phyloP scores from a whole-genome alignment of 169 alveolate genomes.

The Cryptosporidium baileyi region DNA sequence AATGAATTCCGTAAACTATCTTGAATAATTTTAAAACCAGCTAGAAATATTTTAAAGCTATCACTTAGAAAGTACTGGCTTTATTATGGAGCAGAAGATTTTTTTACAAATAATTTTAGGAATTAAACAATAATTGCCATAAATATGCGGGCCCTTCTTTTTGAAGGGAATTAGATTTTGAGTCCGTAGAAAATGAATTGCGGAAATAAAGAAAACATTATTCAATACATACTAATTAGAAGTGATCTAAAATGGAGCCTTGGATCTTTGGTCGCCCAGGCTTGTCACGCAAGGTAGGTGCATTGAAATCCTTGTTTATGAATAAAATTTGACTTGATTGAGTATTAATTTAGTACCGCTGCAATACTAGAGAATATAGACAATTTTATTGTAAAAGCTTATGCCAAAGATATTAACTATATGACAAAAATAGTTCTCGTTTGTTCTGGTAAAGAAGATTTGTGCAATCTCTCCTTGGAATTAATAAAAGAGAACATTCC shows the following conservation, averaged over 20 bases:
- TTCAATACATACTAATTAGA: slow-evolving; percentile 77
- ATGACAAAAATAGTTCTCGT: slow-evolving; percentile 76
- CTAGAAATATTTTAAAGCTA: too few relatives aligned
- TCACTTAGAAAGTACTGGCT: too few relatives aligned
- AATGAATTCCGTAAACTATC: too few relatives aligned
- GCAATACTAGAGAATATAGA: slow-evolving; percentile 57
- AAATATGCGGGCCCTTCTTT: too few relatives aligned
- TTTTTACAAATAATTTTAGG: too few relatives aligned
- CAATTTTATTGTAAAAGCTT: slow-evolving; percentile 33
- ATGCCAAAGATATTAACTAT: slow-evolving; percentile 68
- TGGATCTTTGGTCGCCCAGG: slow-evolving; percentile 79
- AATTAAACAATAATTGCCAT: too few relatives aligned
- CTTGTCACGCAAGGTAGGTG: slow-evolving; percentile 76
- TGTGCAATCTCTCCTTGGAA: slow-evolving; percentile 48
- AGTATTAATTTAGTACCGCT: slow-evolving; percentile 44
- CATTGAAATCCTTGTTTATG: not conserved
- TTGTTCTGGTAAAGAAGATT: slow-evolving; percentile 42
- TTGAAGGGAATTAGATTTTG: too few relatives aligned
- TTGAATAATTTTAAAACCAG: too few relatives aligned
- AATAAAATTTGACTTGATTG: not conserved
- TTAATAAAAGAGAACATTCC: slow-evolving; percentile 39
- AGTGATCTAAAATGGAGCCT: slow-evolving; percentile 72
- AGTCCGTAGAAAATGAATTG: not conserved
- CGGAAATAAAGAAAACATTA: slow-evolving; percentile 23
- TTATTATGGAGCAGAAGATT: too few relatives aligned